A percentile compares a stretch with the other conserved stretches of the same genome.
phyloP scores from a whole-genome alignment of 805 yeast species.

The Maudiozyma turicensis region DNA sequence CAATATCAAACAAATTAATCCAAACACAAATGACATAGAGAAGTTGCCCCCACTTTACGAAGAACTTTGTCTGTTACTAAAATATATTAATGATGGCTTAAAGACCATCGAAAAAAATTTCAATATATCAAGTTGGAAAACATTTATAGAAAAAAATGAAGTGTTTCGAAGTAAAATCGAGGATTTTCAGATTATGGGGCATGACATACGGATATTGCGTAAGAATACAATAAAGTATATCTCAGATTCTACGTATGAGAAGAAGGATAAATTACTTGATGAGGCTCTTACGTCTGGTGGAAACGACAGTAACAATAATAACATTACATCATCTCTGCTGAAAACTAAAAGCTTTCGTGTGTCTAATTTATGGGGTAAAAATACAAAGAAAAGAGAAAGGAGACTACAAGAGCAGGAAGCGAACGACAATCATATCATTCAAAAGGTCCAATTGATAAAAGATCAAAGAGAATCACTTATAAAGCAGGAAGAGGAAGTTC shows the following conservation, averaged over 20 bases:
- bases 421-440: conserved; percentile 14
- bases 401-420: conserved; percentile 11
- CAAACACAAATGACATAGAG: conserved; percentile 3
- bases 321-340: background rate
- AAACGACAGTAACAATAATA: background rate
- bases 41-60: conserved; percentile 9
- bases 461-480: conserved; percentile 10
- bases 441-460: conserved; percentile 18
- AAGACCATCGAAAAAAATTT: conserved; percentile 15
- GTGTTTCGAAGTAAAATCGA: conserved; percentile 13
- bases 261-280: background rate
- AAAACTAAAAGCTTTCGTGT: background rate
- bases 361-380: conserved; percentile 3
- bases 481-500: conserved; percentile 5
- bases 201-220: conserved; percentile 19
- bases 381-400: conserved; percentile 3
- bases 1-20: conserved; percentile 4
- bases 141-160: conserved; percentile 6
- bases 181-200: conserved; percentile 23
- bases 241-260: background rate
- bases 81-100: conserved; percentile 22
- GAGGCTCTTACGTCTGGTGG: background rate
- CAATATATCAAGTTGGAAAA: conserved; percentile 10
- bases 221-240: conserved; percentile 5
- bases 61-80: conserved; percentile 11